Evolutionary conservation across 805 yeast genomes (phyloP).

Genomic region (Metschnikowia colocasiae): DNA sequence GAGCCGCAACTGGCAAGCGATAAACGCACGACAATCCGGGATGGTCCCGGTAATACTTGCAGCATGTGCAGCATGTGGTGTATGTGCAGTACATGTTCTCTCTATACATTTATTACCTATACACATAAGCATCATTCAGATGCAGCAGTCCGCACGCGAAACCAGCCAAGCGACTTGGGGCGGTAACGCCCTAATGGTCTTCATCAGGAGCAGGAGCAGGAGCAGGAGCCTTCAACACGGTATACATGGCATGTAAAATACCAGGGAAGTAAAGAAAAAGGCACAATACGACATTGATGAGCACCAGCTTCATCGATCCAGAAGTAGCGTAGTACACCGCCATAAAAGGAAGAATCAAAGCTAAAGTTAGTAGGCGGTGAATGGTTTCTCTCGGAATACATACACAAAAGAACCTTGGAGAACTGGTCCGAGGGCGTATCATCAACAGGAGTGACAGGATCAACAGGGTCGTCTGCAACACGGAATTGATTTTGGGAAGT

Average conservation of each 20-base stretch:
- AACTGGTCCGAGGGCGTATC: background rate
- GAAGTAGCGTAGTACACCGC: constrained; percentile 1
- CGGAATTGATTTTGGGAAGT: background rate
- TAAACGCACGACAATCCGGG: too few relatives aligned
- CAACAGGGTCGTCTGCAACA: background rate
- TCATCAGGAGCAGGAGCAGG: too few relatives aligned
- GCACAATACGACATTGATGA: constrained; percentile 70
- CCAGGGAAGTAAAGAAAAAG: constrained; percentile 75
- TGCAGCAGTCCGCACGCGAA: background rate
- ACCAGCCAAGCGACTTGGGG: background rate
- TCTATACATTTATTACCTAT: background rate
- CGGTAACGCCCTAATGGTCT: background rate
- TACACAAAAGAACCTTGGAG: constrained; percentile 6
- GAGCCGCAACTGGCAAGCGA: too few relatives aligned
- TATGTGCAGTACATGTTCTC: too few relatives aligned
- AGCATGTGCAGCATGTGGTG: too few relatives aligned
- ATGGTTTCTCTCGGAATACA: background rate
- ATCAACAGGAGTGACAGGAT: too few relatives aligned
- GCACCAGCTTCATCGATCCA: constrained; percentile 12
- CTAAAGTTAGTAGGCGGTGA: background rate
- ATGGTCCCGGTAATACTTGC: too few relatives aligned
- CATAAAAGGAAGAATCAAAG: constrained; percentile 5
- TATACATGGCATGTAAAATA: constrained; percentile 70
- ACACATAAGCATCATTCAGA: background rate
- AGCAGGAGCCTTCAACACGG: constrained; percentile 43